Evolutionary conservation across 352 stramenopile species (phyloP), one percentile per base, ranked within the genome.

Genomic region (Phytophthora syringae): DNA sequence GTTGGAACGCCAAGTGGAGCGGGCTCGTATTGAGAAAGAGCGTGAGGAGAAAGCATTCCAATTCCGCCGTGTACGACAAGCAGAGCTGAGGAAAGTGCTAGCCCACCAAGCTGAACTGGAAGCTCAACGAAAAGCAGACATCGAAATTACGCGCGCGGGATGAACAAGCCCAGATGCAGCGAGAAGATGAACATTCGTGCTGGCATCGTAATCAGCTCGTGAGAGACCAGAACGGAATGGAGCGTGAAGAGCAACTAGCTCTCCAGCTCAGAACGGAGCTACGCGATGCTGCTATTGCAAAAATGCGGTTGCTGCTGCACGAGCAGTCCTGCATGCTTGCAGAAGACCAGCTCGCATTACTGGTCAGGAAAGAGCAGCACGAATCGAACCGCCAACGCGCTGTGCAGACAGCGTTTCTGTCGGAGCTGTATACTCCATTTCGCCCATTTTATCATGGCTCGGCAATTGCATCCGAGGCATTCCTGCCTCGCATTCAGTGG

Each of bases 71-170:
- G 37, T 86, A 12, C 79, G 73, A 32, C 80, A 87, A 64, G 51
- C 70, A 18, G 80, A 90, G 42, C 62, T 92, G 20, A 83, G 74
- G 53, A 87, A 84, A 44, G 77, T 92, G 2, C 54, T 92, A 1
- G 59, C 61, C 2, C 45, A 84, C 34, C 84, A 93, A 69, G 70
- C 72, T 0, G 77, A 91, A 25, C 53, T 93, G 5, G 79, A 92
- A 37, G 54, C 70, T 12, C 56, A 76, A 27, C 74, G 82, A 32
- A 70, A 71, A 63, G 40, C 56, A 27, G 70, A 83, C 34, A 24
- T 72, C 12, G 79, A 90, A 36, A 6, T 60, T 1, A 51, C 70
- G 20, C 61, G 50, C 1, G 68, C 76, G 44, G 22, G 56, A 53
- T 9, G 72, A 80, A 30, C 56, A 34, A 24, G 40, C 13, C 21